Percentiles rank a stretch among this genome's conserved stretches.
Evolutionary conservation across 805 yeast genomes (phyloP).

Genomic region (Nakazawaea laoshanensis): DNA sequence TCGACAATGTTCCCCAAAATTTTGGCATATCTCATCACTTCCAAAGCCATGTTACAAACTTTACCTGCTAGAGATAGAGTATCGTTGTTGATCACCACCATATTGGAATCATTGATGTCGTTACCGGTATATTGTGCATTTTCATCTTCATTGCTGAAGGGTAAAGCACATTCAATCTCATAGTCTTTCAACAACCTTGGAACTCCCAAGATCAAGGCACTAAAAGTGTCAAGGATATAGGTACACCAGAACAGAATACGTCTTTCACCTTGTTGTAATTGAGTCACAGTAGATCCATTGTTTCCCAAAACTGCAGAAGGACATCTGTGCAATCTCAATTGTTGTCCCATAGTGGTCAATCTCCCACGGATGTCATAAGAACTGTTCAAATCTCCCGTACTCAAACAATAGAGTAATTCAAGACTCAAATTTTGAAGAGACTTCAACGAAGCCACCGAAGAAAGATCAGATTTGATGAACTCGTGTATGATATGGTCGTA

Average conservation of each 20-base stretch:
- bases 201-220: constrained; percentile 71
- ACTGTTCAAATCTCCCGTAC: constrained; percentile 65
- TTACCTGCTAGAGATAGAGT: constrained; percentile 60
- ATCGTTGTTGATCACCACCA: constrained; percentile 51
- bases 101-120: constrained; percentile 35
- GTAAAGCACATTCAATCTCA: constrained; percentile 82
- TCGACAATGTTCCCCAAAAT: constrained; percentile 70
- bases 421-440: constrained; percentile 63
- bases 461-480: constrained; percentile 52
- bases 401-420: constrained; percentile 62
- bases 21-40: constrained; percentile 60
- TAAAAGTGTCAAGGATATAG: constrained; percentile 66
- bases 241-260: constrained; percentile 81
- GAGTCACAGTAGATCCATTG: constrained; percentile 57
- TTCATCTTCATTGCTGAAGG: constrained; percentile 43
- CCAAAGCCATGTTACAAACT: constrained; percentile 54
- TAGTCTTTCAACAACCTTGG: constrained; percentile 74
- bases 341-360: constrained; percentile 77
- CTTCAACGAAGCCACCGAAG: constrained; percentile 53
- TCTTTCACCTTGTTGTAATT: constrained; percentile 73
- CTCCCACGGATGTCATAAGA: constrained; percentile 71
- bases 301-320: constrained; percentile 72
- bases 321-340: constrained; percentile 75
- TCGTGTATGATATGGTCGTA: constrained; percentile 57
- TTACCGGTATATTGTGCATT: constrained; percentile 16